Evolutionary conservation across 306 rosid genomes (phyloP), one percentile per base, ranked within the genome.

Genomic region (Rubus idaeus): DNA sequence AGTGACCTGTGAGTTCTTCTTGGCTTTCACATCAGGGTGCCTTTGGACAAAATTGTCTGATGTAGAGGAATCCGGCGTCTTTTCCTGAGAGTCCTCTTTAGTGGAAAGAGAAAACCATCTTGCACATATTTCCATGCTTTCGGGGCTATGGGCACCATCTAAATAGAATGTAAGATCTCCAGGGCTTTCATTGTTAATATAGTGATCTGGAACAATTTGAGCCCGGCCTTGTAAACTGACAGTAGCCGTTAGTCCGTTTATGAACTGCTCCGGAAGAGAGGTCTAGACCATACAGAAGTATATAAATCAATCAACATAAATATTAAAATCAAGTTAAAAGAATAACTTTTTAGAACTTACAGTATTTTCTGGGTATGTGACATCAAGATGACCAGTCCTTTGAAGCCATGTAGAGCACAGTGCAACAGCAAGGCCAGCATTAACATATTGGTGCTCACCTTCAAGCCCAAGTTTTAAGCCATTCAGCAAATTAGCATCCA

Each of bases 61-160:
- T 63, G 80, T 75, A 63, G 81, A 69, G 58, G 74, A 52, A 84
- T 84, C 84, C 55, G 52, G 80, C 69, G 82, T 77, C 75, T 63
- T 85, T 79, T 71, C 86, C 77, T 70, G 86, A 77, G 76, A 76
- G 41, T 86, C 86, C 67, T 87, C 87, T 79, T 82, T 83, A 81
- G 87, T 71, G 41, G 91, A 87, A 84, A 74, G 77, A 71, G 93
- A 90, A 86, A 95, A 95, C 98, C 98, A 95, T 75, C 77, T 88
- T 18, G 91, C 96, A 80, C 98, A 90, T 50, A 84, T 83, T 85
- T 90, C 97, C 91, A 95, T 77, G 83, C 97, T 95, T 89, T 95
- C 97, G 45, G 97, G 97, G 82, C 97, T 95, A 85, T 95, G 98
- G 64, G 98, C 98, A 76, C 97, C 98, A 75, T 95, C 98, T 85